A percentile compares a stretch with the other conserved stretches of the same genome.
These are phyloP conservation scores for Cryptococcus deneoformans DNA, from an alignment of 1,284 basidiomycete species.

Conservation along the genomic window DNA sequence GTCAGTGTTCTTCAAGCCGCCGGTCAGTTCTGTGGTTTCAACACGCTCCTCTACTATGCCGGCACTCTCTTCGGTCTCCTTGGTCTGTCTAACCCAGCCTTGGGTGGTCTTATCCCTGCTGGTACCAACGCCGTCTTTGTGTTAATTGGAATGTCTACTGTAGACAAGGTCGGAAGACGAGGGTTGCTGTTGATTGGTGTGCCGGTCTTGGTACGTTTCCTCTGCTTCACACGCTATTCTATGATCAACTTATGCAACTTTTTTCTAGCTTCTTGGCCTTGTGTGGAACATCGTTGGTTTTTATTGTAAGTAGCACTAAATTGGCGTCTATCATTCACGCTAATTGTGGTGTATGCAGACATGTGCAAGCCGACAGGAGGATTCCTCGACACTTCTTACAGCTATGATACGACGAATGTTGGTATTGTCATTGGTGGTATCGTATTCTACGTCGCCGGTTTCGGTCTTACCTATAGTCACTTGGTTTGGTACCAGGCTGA, in stretches of 20 bases:
- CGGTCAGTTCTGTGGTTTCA: slow-evolving; percentile 42
- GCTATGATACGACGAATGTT: slow-evolving; percentile 2
- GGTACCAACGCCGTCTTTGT: slow-evolving; percentile 28
- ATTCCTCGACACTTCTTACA: neutral
- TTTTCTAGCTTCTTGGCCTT: slow-evolving; percentile 5
- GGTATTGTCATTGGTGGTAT: slow-evolving; percentile 9
- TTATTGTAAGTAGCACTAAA: slow-evolving; percentile 1
- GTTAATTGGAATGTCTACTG: slow-evolving; percentile 29
- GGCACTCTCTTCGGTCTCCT: slow-evolving; percentile 36
- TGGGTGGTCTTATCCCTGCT: slow-evolving; percentile 3
- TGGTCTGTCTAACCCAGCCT: slow-evolving; percentile 40
- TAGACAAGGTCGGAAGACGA: slow-evolving; percentile 40
- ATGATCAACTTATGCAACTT: no score
- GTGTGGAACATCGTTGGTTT: slow-evolving; percentile 10
- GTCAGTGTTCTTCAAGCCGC: slow-evolving; percentile 17
- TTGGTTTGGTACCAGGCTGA: slow-evolving; percentile 42
- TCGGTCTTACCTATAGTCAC: slow-evolving; percentile 39
- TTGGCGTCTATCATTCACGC: no score
- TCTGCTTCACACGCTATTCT: no score
- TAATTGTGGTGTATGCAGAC: neutral
- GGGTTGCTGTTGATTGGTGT: slow-evolving; percentile 23
- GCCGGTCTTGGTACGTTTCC: slow-evolving; percentile 3
- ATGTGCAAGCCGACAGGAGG: slow-evolving; percentile 3
- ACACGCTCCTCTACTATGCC: slow-evolving; percentile 40
- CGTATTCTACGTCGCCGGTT: slow-evolving; percentile 36